phyloP scores from a whole-genome alignment of 202 grass and related monocot species.

The Schoenoplectus triqueter region DNA sequence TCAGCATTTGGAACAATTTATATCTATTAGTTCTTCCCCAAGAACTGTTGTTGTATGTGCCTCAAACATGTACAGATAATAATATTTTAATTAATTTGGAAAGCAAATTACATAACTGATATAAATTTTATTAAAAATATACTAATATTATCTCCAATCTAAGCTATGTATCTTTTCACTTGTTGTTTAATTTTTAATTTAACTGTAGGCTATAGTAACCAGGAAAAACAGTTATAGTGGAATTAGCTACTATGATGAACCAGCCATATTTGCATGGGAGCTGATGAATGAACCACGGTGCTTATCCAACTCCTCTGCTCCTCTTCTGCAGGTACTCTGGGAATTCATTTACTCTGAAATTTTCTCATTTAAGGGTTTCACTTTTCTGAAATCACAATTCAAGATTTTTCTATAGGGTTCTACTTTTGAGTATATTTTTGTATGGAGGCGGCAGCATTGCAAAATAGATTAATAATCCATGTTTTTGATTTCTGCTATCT shows the following conservation, averaged over 20 bases:
- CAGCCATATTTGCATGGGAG: slow-evolving; percentile 97
- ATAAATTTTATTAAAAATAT: slow-evolving; percentile 44
- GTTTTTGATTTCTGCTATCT: neutral
- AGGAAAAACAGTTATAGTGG: slow-evolving; percentile 92
- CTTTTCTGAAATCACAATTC: slow-evolving; percentile 8
- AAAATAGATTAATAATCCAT: slow-evolving; percentile 6
- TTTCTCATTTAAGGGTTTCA: slow-evolving; percentile 6
- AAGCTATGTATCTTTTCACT: slow-evolving; percentile 1
- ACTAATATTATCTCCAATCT: slow-evolving; percentile 6
- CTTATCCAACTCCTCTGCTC: slow-evolving; percentile 66
- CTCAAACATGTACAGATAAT: neutral
- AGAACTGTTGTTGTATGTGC: neutral
- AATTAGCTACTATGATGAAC: slow-evolving; percentile 80
- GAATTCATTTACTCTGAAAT: neutral
- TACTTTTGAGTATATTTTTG: neutral
- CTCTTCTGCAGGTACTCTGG: slow-evolving; percentile 68
- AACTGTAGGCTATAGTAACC: slow-evolving; percentile 63
- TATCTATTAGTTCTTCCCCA: neutral
- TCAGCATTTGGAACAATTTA: slow-evolving; percentile 18
- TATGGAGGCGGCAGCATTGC: neutral
- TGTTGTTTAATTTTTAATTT: neutral
- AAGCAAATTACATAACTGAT: slow-evolving; percentile 56
- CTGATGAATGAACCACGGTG: slow-evolving; percentile 95
- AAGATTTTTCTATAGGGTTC: neutral
- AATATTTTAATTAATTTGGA: neutral